phyloP scores from a whole-genome alignment of 2,329 filamentous ascomycete genomes.

The Raffaelea deltoideospora region DNA sequence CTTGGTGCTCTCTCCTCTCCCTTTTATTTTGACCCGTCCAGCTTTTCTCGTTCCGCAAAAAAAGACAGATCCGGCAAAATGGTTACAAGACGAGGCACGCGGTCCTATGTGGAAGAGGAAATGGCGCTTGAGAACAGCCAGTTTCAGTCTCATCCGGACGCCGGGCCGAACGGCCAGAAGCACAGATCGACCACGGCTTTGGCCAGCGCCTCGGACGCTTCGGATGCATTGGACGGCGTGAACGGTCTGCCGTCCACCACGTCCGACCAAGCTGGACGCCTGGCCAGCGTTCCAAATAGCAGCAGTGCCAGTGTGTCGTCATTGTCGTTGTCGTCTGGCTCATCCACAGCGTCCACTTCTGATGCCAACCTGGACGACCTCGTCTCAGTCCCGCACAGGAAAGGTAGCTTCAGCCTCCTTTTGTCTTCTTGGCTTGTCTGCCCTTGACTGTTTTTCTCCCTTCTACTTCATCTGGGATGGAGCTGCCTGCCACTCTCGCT shows the following conservation, averaged over 20 bases:
- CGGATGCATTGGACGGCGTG: background rate
- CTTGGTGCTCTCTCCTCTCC: background rate
- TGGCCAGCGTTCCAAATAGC: too few species aligned
- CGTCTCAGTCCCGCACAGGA: conserved; percentile 3
- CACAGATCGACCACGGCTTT: background rate
- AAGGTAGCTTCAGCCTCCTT: too few species aligned
- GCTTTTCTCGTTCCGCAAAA: background rate
- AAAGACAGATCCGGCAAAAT: conserved; percentile 1
- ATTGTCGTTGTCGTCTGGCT: conserved; percentile 2
- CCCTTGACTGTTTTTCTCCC: background rate
- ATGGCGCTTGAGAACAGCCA: conserved; percentile 6
- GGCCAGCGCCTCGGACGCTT: background rate
- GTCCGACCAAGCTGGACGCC: too few species aligned
- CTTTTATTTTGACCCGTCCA: background rate
- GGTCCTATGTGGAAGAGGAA: conserved; percentile 9
- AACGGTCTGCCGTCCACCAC: background rate
- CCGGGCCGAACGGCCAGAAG: background rate
- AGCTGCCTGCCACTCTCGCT: background rate
- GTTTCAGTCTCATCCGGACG: background rate
- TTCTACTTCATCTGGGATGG: background rate
- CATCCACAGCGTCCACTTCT: conserved; percentile 1
- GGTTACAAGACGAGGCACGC: conserved; percentile 9
- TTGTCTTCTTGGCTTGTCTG: too few species aligned
- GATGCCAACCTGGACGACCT: background rate
- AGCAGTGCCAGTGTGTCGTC: conserved; percentile 6